Base-by-base conservation (phyloP, 371 early-diverging fungal species). In the Apophysomyces trapeziformis region DNA sequence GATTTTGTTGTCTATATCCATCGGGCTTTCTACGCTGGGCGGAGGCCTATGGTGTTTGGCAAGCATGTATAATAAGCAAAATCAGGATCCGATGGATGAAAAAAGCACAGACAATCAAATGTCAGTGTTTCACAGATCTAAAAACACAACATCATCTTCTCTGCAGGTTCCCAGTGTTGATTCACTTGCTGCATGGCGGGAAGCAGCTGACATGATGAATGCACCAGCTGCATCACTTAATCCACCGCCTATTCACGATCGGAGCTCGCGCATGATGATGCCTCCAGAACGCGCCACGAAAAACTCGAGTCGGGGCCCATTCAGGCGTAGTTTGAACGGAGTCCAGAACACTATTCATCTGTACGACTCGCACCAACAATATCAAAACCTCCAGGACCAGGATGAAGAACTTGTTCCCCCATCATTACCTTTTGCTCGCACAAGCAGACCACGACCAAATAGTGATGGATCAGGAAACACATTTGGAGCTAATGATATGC, bases 1-100 rank as follows among this genome's bases (percentile, higher is more conserved):
- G 13, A 60, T 74, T 60, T 35, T 76, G 3, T 65, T 79, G 60
- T 63, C 62, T 12, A 56, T 71, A 8, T 72, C 77, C 13, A 44
- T 76, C 13, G 65, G 44, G 5, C 56, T 69, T 26, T 58, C 67
- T 12, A 70, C 66, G 38, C n/a, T 74, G 0, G 63, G 66, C 12
- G 57, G 67, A 4, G 12, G 68, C 1, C 60, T 76, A 21, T 74
- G 72, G 65, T 18, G 61, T 16, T 58, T 67, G 26, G 46, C 60
- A 16, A 68, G 66, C 16, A 45, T 62, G 26, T 58, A 41, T 7
- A 7, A 45, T 21, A 37, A 50, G 16, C 37, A 13, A 37, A 61
- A 62, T 14, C 21, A 46, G 12, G 16, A 50, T 38, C 11, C n/a
- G 12, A 38, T 41, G 2, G 32, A 16, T 13, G 54, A 50, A 21